Evolutionary conservation across 2,329 filamentous ascomycete genomes (phyloP).

Genomic region (Colletotrichum noveboracense): DNA sequence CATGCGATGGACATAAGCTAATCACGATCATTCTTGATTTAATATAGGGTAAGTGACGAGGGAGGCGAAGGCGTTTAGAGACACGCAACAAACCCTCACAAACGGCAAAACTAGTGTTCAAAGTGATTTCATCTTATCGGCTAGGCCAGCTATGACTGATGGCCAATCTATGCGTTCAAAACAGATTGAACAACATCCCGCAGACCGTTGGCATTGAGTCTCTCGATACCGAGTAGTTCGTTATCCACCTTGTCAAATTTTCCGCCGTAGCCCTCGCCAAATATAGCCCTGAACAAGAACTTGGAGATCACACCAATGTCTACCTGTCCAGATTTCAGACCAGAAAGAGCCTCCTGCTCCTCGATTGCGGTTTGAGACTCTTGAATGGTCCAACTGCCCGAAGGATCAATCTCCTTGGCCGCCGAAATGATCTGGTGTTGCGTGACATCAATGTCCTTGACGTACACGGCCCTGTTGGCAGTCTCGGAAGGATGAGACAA

Average conservation of each 20-base stretch:
- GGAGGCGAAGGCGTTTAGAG: no score
- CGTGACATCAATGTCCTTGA: neutral
- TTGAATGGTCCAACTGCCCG: neutral
- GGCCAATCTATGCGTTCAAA: neutral
- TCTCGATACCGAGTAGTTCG: neutral
- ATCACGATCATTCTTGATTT: no score
- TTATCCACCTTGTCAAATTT: neutral
- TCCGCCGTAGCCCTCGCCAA: neutral
- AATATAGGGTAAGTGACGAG: no score
- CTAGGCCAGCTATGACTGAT: neutral
- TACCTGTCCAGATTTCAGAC: neutral
- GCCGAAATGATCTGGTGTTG: neutral
- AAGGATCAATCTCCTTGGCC: neutral
- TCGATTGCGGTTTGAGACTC: neutral
- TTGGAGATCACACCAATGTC: neutral
- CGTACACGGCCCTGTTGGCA: neutral
- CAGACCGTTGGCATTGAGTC: neutral
- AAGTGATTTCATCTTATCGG: neutral
- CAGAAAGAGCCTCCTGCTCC: neutral
- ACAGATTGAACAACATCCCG: neutral
- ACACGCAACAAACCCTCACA: neutral
- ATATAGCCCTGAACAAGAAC: neutral
- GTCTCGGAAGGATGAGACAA: neutral
- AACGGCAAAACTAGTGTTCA: neutral
- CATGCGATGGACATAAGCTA: no score